Evolutionary conservation across 2,329 filamentous ascomycete species (phyloP), one percentile per base, ranked within the genome.

Genomic region (Calycina marina): DNA sequence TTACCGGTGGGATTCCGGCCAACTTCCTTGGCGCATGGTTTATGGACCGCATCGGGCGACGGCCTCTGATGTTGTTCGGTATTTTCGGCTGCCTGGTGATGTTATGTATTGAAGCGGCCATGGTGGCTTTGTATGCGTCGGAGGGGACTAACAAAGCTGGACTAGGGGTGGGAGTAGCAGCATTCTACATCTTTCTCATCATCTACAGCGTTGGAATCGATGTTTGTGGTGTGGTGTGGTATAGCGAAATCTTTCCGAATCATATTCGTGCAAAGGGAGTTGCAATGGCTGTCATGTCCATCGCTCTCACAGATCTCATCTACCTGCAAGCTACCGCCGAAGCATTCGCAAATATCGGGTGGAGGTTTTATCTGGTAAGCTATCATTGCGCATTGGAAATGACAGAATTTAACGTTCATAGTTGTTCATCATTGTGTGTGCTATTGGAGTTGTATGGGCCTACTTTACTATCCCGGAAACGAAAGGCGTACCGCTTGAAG

Each of bases 201-300:
- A 16, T 27, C n/a, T 38, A 28, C 25, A 11, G 4, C 4, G 13
- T n/a, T n/a, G n/a, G n/a, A n/a, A n/a, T n/a, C n/a, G n/a, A n/a
- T n/a, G n/a, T n/a, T n/a, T n/a, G n/a, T n/a, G n/a, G n/a, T n/a
- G n/a, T n/a, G n/a, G n/a, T n/a, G n/a, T n/a, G n/a, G n/a, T n/a
- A n/a, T n/a, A n/a, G 25, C 4, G 37, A 40, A 16, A 13, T 40
- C n/a, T 37, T 34, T 14, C 37, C 34, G 10, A 40, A 15, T 14
- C 34, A 40, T 29, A 18, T 40, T 17, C 13, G 38, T 11, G 31
- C 29, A 3, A 32, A 38, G 18, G 35, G 38, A 14, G 14, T 35
- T 11, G 24, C 22, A 14, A 20, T 39, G 5, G 8, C 4, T 6
- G 13, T 25, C 5, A 13, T 14, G n/a, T 13, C 15, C 6, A 20